Percentiles rank a stretch among this genome's conserved stretches.
These are phyloP conservation scores for Rhododendron ferrugineum DNA, from an alignment of 148 eudicot genomes.

Conservation along the genomic window DNA sequence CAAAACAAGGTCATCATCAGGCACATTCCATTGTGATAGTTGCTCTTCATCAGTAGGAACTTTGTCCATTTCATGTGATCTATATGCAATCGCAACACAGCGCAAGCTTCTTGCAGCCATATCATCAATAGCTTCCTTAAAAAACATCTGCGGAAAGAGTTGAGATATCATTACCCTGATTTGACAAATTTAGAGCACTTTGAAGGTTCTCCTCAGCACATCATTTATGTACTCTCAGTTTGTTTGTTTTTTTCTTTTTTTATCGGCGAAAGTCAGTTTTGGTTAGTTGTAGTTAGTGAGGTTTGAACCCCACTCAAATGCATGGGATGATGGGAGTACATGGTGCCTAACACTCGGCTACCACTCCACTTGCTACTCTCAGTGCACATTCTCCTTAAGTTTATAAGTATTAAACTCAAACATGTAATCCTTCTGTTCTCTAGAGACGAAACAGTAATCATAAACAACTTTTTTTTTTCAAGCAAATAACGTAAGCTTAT, in stretches of 20 bases:
- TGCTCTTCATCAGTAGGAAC: conserved; percentile 68
- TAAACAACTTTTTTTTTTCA: background rate
- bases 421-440: background rate
- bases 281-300: background rate
- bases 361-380: background rate
- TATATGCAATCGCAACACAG: conserved; percentile 84
- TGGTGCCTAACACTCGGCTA: background rate
- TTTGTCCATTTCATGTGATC: conserved; percentile 37
- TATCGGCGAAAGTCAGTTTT: background rate
- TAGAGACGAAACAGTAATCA: background rate
- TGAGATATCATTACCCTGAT: background rate
- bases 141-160: conserved; percentile 38
- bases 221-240: background rate
- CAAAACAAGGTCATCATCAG: conserved; percentile 70
- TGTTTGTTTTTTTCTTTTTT: too few species aligned
- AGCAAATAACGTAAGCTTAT: background rate
- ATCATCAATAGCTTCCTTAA: conserved; percentile 55
- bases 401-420: background rate
- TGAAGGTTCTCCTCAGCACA: background rate
- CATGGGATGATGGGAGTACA: background rate
- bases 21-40: conserved; percentile 64
- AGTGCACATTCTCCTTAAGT: background rate
- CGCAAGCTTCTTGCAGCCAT: conserved; percentile 94
- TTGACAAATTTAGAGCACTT: background rate
- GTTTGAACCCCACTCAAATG: background rate